Evolutionary conservation across 371 early-diverging fungal species (phyloP).

Genomic region (Rhizopus stolonifer): DNA sequence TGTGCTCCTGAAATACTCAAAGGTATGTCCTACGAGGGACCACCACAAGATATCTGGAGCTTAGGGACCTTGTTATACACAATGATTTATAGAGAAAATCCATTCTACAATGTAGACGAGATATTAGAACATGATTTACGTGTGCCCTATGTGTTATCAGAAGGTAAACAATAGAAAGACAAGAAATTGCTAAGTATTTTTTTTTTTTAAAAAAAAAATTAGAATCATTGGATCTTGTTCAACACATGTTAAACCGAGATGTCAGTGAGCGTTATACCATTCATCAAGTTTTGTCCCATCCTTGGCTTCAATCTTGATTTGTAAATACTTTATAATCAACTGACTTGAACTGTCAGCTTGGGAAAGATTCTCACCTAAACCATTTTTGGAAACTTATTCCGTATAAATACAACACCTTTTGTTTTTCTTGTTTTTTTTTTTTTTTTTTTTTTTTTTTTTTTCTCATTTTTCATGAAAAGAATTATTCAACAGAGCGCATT

Average conservation of each 20-base stretch:
- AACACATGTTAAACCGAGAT: slow-evolving; percentile 54
- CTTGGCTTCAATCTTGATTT: slow-evolving; percentile 40
- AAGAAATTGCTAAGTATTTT: not conserved
- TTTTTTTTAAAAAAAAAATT: not conserved
- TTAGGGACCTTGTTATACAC: slow-evolving; percentile 81
- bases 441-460: slow-evolving; percentile 6
- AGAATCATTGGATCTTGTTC: slow-evolving; percentile 55
- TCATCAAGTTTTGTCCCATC: slow-evolving; percentile 52
- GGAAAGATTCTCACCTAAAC: slow-evolving; percentile 14
- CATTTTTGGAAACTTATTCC: slow-evolving; percentile 5
- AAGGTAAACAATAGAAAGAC: slow-evolving; percentile 43
- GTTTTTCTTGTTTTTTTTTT: slow-evolving; percentile 2
- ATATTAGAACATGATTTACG: slow-evolving; percentile 64
- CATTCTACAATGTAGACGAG: slow-evolving; percentile 79
- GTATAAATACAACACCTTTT: not conserved
- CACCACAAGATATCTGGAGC: slow-evolving; percentile 85
- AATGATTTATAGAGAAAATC: slow-evolving; percentile 76
- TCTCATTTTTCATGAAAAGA: slow-evolving; percentile 4
- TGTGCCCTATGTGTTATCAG: slow-evolving; percentile 60
- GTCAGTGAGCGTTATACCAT: slow-evolving; percentile 51
- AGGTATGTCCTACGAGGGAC: slow-evolving; percentile 70
- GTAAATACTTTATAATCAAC: not conserved
- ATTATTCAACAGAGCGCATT: slow-evolving; percentile 4
- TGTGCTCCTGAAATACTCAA: slow-evolving; percentile 74
- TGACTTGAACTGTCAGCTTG: not conserved